Evolutionary conservation across 2,329 filamentous ascomycete genomes (phyloP).

Genomic region (Talaromyces rugulosus): DNA sequence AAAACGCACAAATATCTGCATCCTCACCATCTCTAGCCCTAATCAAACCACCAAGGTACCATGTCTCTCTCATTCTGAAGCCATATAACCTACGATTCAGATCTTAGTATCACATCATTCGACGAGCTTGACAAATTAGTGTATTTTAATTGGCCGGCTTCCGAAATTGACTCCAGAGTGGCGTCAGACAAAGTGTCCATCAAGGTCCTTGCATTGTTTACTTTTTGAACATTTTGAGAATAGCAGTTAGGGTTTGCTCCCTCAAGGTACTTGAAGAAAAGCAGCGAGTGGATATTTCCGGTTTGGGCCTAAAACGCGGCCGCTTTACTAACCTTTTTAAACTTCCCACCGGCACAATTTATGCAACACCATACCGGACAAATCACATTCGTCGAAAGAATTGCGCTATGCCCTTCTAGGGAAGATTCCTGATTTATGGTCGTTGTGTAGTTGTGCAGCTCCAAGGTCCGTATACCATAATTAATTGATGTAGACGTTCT

Average conservation of each 20-base stretch:
- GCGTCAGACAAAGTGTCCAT: not conserved
- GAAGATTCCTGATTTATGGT: not conserved
- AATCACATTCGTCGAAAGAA: not conserved
- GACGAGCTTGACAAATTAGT: not conserved
- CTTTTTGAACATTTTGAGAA: not conserved
- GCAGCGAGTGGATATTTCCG: not conserved
- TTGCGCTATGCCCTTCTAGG: not conserved
- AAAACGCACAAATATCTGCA: not conserved
- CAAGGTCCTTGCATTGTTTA: constrained; percentile 4
- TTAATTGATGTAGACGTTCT: not conserved
- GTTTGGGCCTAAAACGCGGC: not conserved
- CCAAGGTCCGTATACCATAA: not conserved
- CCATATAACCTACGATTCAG: not conserved
- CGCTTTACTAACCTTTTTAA: not conserved
- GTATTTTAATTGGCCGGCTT: not conserved
- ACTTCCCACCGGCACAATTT: not conserved
- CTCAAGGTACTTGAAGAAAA: not conserved
- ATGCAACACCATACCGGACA: not conserved
- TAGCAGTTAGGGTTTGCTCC: not conserved
- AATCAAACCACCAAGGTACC: constrained; percentile 12
- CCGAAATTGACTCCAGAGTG: not conserved
- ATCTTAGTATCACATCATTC: not conserved
- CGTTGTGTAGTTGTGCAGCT: not conserved
- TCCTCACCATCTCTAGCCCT: not conserved
- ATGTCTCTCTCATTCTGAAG: not conserved